Evolutionary conservation across 257 asterid species (phyloP), one percentile per base, ranked within the genome.

Genomic region (Primulina huaijiensis): DNA sequence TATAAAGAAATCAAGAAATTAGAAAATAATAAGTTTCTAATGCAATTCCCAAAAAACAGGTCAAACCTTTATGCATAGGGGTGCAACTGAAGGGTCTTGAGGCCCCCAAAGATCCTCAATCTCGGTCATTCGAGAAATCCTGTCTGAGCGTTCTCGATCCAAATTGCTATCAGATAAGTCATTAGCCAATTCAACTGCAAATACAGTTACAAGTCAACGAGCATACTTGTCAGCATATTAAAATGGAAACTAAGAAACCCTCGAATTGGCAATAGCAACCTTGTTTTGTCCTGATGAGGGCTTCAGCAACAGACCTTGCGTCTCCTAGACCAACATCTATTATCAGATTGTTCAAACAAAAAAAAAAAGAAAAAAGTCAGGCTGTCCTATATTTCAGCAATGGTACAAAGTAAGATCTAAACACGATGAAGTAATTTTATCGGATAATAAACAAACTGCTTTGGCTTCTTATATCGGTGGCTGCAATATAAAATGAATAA

Each of bases 61-160:
- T 17, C 78, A 73, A 72, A 94, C 99, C 97, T 91, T 94, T 79
- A 94, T 94, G 77, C 89, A 81, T 72, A 91, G 95, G 72, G 96
- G 91, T 50, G 99, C 97, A 23, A 86, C 90, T 67, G 92, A 83
- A 79, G 88, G 97, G 57, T 88, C 96, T 58, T 40, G 87, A 82
- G 99, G 90, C 74, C 90, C 97, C 79, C 82, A 97, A 77, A 94
- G 97, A 86, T 94, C 99, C 74, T 94, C 99, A 77, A 94, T 86
- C 83, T 85, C 97, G 0, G 96, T 78, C 82, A 85, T 82, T 71
- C 77, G 88, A 68, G 92, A 82, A 34, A 83, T 81, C 85, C 92
- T 88, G 43, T 77, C 79, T 6, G 86, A 75, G 50, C 79, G 87
- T 43, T 82, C 90, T 81, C 67, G 79, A 73, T 81, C 90, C 65